Base-by-base conservation (phyloP, 305 asterid genomes). In the Plantago coronopus region DNA sequence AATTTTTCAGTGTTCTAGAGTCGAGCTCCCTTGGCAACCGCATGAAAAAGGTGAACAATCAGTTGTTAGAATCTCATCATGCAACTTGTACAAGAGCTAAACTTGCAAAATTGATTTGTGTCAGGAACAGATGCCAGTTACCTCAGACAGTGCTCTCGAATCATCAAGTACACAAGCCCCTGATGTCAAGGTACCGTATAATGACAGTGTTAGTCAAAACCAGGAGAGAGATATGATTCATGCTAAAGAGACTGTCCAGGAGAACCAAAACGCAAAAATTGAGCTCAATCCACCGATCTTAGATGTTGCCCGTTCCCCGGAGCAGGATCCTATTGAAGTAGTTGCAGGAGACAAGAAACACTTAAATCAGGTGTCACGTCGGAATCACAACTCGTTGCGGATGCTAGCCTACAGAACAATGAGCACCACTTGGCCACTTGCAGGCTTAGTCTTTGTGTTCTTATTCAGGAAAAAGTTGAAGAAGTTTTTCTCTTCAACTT, bases 1-100 rank as follows among this genome's bases (percentile, higher is more conserved):
- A 93, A 68, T 93, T 82, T 76, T 75, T 83, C 59, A 65, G 74
- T 65, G 87, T 78, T 64, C 75, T 93, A 80, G 80, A 69, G 61
- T 78, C 83, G 71, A 87, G 83, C 73, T 78, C 90, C 62, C 59
- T 73, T 70, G 76, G 80, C 64, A 81, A 67, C 69, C 74, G 63
- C 59, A 74, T 74, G 66, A 72, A 74, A 54, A 74, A 81, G 95
- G 97, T 87, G 48, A 68, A 60, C 3, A 45, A 48, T 40, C 38
- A 27, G 16, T 42, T 57, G 48, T 10, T 38, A n/a, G 31, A 38
- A 27, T 27, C 34, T 27, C 34, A 27, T 27, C 34, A 27, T 27
- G 34, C 34, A 48, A 20, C 8, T 48, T 17, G 21, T 2, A 1
- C 15, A 15, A 17, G 57, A 14, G 11, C 40, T 34, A 34, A 34